Conservation (phyloP, 768 basidiomycete species). For the Amanita exitialis region DNA sequence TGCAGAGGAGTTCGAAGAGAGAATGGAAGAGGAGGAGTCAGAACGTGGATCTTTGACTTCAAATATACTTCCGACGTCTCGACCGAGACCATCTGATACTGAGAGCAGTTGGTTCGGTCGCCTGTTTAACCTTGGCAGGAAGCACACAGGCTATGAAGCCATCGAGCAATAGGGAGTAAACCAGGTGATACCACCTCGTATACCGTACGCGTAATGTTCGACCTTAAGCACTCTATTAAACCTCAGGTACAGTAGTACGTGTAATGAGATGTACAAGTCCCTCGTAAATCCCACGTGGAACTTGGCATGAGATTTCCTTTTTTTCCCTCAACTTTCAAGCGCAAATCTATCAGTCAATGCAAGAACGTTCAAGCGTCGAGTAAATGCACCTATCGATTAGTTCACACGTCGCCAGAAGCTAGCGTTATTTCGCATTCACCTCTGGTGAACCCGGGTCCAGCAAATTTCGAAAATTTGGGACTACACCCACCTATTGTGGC, state of each 20-base stretch:
- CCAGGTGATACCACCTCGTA: neutral
- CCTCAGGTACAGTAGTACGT: neutral
- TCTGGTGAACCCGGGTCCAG: neutral
- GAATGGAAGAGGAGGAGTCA: slow-evolving; percentile 51
- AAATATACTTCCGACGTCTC: slow-evolving; percentile 21
- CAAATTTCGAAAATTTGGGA: slow-evolving; percentile 42
- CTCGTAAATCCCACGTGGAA: neutral
- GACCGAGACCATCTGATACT: slow-evolving; percentile 17
- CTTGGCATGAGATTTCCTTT: neutral
- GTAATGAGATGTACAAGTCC: neutral
- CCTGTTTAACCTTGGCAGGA: slow-evolving; percentile 29
- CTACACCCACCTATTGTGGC: slow-evolving; percentile 37
- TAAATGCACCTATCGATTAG: neutral
- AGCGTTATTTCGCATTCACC: neutral
- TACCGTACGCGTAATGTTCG: neutral
- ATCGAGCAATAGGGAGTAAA: slow-evolving; percentile 5
- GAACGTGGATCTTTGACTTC: slow-evolving; percentile 32
- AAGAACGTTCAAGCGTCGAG: neutral
- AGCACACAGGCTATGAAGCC: slow-evolving; percentile 19
- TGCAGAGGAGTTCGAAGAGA: slow-evolving; percentile 39
- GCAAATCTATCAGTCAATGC: neutral
- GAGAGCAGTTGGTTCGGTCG: slow-evolving; percentile 38
- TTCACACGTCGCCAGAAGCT: neutral
- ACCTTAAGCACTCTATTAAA: neutral
- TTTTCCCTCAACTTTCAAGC: neutral